Conservation (phyloP, 2,329 filamentous ascomycete genomes). For the Trichoderma oligosporum region DNA sequence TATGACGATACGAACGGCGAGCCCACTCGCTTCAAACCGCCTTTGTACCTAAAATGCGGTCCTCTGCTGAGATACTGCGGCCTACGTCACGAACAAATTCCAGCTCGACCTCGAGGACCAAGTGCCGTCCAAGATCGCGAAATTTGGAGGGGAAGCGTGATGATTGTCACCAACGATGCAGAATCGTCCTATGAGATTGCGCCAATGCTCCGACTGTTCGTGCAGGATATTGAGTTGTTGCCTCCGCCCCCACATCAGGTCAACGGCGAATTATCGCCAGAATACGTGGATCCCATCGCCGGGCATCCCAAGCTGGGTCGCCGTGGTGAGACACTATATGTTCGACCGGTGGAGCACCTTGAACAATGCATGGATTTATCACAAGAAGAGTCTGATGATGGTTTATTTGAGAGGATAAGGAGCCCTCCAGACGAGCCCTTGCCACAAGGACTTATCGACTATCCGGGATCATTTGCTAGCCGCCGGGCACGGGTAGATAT, state of each 20-base stretch:
- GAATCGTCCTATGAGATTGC: conserved; percentile 77
- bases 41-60: conserved; percentile 82
- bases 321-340: conserved; percentile 80
- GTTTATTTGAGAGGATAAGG: conserved; percentile 70
- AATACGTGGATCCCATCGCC: conserved; percentile 85
- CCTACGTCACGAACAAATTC: conserved; percentile 60
- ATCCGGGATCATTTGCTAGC: conserved; percentile 51
- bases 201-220: conserved; percentile 79
- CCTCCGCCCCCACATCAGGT: conserved; percentile 72
- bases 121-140: conserved; percentile 55
- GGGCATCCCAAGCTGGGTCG: conserved; percentile 82
- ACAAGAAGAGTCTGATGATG: conserved; percentile 71
- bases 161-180: conserved; percentile 89
- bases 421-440: conserved; percentile 48
- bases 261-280: conserved; percentile 62
- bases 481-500: conserved; percentile 50
- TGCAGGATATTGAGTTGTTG: conserved; percentile 77
- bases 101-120: conserved; percentile 29
- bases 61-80: conserved; percentile 88
- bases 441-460: conserved; percentile 43
- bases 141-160: conserved; percentile 87
- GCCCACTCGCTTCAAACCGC: conserved; percentile 74
- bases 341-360: conserved; percentile 82
- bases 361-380: conserved; percentile 77
- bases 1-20: conserved; percentile 58